A percentile compares a stretch with the other conserved stretches of the same genome.
Evolutionary conservation across 2,329 filamentous ascomycete genomes (phyloP).

Genomic region (Aspergillus brasiliensis): DNA sequence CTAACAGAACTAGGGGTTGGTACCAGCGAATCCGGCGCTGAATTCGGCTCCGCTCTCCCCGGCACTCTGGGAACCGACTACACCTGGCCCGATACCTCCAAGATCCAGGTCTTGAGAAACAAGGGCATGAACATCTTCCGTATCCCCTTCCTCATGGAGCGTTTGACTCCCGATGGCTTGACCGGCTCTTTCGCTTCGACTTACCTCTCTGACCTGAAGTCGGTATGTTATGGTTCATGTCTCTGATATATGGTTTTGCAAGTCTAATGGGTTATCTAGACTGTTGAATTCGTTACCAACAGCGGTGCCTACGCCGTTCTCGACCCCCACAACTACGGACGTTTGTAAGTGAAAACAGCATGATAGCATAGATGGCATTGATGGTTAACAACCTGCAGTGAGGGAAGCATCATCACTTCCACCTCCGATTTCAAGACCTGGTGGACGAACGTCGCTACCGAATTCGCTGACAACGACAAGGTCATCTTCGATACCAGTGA

Average conservation of each 20-base stretch:
- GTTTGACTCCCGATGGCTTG: constrained; percentile 50
- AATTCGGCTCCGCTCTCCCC: constrained; percentile 63
- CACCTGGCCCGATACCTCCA: constrained; percentile 60
- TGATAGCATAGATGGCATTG: background rate
- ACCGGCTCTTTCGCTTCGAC: constrained; percentile 45
- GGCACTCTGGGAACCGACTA: constrained; percentile 61
- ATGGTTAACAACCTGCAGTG: constrained; percentile 15
- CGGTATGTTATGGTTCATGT: constrained; percentile 15
- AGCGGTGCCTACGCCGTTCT: constrained; percentile 57
- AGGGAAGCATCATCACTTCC: constrained; percentile 37
- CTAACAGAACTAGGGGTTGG: constrained; percentile 34
- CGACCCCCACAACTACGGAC: constrained; percentile 65
- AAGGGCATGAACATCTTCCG: constrained; percentile 63
- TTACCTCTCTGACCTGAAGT: constrained; percentile 47
- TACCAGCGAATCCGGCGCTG: constrained; percentile 61
- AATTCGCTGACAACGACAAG: constrained; percentile 56
- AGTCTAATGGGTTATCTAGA: constrained; percentile 17
- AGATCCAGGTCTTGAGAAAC: constrained; percentile 54
- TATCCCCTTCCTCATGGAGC: constrained; percentile 59
- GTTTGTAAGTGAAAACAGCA: constrained; percentile 28
- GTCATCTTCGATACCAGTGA: constrained; percentile 65
- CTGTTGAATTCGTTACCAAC: constrained; percentile 42
- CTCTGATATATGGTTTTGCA: background rate
- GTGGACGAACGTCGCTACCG: constrained; percentile 59
- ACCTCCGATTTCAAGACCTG: constrained; percentile 58